phyloP scores from a whole-genome alignment of 2,329 filamentous ascomycete genomes.

The Aureobasidium sp. region DNA sequence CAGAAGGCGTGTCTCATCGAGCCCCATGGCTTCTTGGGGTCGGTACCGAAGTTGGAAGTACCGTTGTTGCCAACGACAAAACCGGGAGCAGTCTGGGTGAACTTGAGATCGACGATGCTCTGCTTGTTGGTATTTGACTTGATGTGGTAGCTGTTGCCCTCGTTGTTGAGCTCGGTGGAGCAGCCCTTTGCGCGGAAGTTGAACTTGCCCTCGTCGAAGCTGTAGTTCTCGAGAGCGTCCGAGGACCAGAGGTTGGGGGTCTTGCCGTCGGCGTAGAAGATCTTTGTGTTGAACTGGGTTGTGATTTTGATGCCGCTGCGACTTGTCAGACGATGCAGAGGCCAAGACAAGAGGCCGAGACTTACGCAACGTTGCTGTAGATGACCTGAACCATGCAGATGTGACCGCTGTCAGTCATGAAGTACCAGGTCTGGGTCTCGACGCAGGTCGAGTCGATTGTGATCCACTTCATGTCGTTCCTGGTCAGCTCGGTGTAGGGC shows the following conservation, averaged over 20 bases:
- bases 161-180: conserved; percentile 76
- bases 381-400: conserved; percentile 82
- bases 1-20: conserved; percentile 89
- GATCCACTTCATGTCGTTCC: conserved; percentile 74
- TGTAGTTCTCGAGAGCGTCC: conserved; percentile 66
- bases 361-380: conserved; percentile 94
- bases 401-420: conserved; percentile 69
- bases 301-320: conserved; percentile 79
- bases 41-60: conserved; percentile 76
- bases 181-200: conserved; percentile 81
- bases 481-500: conserved; percentile 71
- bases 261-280: conserved; percentile 65
- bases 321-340: conserved; percentile 18
- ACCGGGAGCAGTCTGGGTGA: conserved; percentile 67
- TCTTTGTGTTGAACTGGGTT: conserved; percentile 87
- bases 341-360: conserved; percentile 9
- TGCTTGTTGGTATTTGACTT: conserved; percentile 79
- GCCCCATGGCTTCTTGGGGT: conserved; percentile 81
- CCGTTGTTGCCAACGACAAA: conserved; percentile 82
- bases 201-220: conserved; percentile 75
- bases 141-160: conserved; percentile 75
- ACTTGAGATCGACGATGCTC: conserved; percentile 75
- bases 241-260: conserved; percentile 77
- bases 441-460: conserved; percentile 77
- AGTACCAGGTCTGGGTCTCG: conserved; percentile 92